phyloP scores from a whole-genome alignment of 257 asterid species.

The Gentiana macrophylla region DNA sequence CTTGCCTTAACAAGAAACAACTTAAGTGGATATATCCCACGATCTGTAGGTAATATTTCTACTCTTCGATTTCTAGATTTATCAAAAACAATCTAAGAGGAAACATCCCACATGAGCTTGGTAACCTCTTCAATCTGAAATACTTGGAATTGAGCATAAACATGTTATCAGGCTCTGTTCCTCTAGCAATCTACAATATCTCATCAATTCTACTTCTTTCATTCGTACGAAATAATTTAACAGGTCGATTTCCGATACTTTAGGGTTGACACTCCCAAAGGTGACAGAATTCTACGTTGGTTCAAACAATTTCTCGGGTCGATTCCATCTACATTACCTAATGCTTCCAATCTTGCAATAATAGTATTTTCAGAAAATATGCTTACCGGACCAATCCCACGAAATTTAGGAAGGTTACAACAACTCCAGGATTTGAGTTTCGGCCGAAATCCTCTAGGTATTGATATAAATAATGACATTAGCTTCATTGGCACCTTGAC shows the following conservation, averaged over 20 bases:
- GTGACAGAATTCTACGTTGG: conserved; percentile 1
- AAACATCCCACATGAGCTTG: conserved; percentile 1
- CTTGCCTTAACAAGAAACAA: conserved; percentile 12
- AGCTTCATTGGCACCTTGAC: too few species aligned
- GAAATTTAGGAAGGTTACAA: too few species aligned
- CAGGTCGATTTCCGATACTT: conserved; percentile 6
- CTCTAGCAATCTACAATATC: conserved; percentile 9
- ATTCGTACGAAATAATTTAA: conserved; percentile 6
- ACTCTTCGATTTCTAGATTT: conserved; percentile 9
- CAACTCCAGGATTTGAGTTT: conserved; percentile 9
- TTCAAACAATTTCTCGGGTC: too few species aligned
- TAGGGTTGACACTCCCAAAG: conserved; percentile 10
- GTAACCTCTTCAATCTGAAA: conserved; percentile 1
- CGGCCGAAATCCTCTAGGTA: conserved; percentile 10
- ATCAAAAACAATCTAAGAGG: conserved; percentile 12
- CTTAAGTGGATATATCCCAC: conserved; percentile 8
- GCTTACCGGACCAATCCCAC: conserved; percentile 2
- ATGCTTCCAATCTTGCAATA: conserved; percentile 9
- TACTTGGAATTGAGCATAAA: conserved; percentile 7
- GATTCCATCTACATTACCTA: too few species aligned
- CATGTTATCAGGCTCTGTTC: neutral
- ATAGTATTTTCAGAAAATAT: conserved; percentile 8
- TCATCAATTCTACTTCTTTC: conserved; percentile 6
- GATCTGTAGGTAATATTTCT: neutral
- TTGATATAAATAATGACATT: too few species aligned